Conservation (phyloP, 1,284 basidiomycete genomes). For the Tilletiopsis washingtonensis region DNA sequence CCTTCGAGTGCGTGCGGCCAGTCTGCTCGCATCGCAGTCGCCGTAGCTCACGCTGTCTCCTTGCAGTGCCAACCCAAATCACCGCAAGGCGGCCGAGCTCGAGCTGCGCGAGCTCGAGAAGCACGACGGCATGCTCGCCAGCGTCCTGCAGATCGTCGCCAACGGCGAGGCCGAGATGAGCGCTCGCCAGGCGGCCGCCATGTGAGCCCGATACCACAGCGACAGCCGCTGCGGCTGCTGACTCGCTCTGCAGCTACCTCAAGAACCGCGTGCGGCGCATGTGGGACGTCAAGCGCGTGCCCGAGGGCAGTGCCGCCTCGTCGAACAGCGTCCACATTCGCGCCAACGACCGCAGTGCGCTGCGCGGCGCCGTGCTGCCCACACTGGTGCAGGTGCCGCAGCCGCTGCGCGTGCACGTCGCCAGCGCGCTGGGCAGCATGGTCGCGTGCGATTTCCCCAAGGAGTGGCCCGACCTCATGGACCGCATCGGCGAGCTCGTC, state of each 20-base stretch:
- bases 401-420: constrained; percentile 31
- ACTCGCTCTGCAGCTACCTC: constrained; percentile 19
- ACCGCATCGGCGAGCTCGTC: constrained; percentile 32
- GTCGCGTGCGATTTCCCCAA: constrained; percentile 37
- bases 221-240: not conserved
- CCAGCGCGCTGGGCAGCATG: constrained; percentile 29
- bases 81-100: constrained; percentile 40
- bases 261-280: constrained; percentile 41
- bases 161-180: constrained; percentile 25
- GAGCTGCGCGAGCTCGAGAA: constrained; percentile 40
- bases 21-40: not conserved
- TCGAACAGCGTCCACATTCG: constrained; percentile 12
- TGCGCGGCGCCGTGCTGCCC: constrained; percentile 26
- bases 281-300: constrained; percentile 27
- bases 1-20: not conserved
- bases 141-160: constrained; percentile 35
- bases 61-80: constrained; percentile 28
- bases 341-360: constrained; percentile 22
- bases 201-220: constrained; percentile 11
- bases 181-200: constrained; percentile 39
- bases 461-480: constrained; percentile 38
- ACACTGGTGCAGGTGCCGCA: constrained; percentile 30
- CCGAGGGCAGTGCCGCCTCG: constrained; percentile 8
- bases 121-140: constrained; percentile 41
- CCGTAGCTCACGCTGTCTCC: not conserved